Evolutionary conservation across 805 yeast genomes (phyloP).

Genomic region (Pichia rugopelliculosa): DNA sequence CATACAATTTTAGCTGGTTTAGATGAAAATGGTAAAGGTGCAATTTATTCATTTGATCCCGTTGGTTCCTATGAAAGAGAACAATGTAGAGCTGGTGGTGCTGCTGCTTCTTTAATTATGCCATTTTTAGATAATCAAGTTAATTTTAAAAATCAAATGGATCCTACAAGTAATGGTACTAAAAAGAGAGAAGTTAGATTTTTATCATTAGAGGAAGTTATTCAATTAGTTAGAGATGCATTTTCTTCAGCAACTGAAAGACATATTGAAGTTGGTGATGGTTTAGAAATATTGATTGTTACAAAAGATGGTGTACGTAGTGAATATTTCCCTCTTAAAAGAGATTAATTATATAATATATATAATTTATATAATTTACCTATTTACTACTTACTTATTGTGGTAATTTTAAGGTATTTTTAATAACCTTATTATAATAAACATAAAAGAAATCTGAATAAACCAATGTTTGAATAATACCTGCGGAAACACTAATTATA

Average conservation of each 20-base stretch:
- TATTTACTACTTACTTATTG: slow-evolving; percentile 20
- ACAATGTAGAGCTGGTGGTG: slow-evolving; percentile 97
- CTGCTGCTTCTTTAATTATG: slow-evolving; percentile 93
- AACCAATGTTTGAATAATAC: slow-evolving; percentile 74
- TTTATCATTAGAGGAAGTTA: slow-evolving; percentile 74
- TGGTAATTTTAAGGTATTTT: slow-evolving; percentile 64
- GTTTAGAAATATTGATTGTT: slow-evolving; percentile 80
- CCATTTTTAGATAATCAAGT: slow-evolving; percentile 98
- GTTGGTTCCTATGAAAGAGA: slow-evolving; percentile 97
- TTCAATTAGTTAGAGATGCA: slow-evolving; percentile 85
- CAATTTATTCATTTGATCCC: slow-evolving; percentile 94
- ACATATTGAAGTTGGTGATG: slow-evolving; percentile 98
- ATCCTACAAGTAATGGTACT: slow-evolving; percentile 67
- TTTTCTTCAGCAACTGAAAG: slow-evolving; percentile 96
- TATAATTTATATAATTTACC: not conserved
- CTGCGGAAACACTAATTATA: slow-evolving; percentile 65
- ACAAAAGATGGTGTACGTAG: slow-evolving; percentile 88
- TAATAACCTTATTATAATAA: slow-evolving; percentile 74
- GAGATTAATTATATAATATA: slow-evolving; percentile 44
- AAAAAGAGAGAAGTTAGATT: slow-evolving; percentile 54
- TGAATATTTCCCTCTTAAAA: slow-evolving; percentile 79
- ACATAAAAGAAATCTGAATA: slow-evolving; percentile 95
- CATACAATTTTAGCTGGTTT: slow-evolving; percentile 92
- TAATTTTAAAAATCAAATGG: slow-evolving; percentile 86
- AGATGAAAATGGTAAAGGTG: slow-evolving; percentile 87